These are phyloP conservation scores for Metarhizium sp. DNA, from an alignment of 2,329 filamentous ascomycete species.

Conservation along the genomic window DNA sequence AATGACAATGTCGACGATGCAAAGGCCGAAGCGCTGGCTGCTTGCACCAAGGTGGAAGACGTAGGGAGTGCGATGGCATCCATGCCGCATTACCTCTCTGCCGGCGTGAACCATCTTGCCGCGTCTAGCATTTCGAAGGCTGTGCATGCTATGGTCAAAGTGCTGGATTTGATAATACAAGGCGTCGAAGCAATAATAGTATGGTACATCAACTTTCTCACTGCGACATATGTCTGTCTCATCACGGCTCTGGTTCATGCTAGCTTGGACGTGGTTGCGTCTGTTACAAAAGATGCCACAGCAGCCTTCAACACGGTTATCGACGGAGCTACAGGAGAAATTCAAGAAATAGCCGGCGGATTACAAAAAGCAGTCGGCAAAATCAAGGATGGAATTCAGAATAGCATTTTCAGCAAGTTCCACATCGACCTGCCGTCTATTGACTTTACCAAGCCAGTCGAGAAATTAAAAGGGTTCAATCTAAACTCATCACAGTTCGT, in stretches of 20 bases:
- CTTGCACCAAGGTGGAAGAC: constrained; percentile 86
- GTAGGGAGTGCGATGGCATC: constrained; percentile 93
- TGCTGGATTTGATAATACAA: constrained; percentile 70
- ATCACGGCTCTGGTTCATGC: constrained; percentile 76
- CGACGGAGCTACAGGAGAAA: constrained; percentile 44
- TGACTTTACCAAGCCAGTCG: constrained; percentile 55
- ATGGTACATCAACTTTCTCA: constrained; percentile 88
- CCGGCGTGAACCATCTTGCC: constrained; percentile 79
- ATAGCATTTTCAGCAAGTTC: constrained; percentile 40
- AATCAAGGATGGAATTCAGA: constrained; percentile 34
- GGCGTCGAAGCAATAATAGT: constrained; percentile 80
- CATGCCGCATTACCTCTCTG: constrained; percentile 91
- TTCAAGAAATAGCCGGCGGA: constrained; percentile 48
- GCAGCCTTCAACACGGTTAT: constrained; percentile 40
- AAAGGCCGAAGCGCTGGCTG: constrained; percentile 71
- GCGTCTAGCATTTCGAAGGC: constrained; percentile 72
- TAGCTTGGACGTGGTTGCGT: constrained; percentile 58
- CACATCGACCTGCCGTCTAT: constrained; percentile 39
- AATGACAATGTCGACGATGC: constrained; percentile 67
- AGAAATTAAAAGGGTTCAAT: constrained; percentile 59
- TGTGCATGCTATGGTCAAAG: constrained; percentile 68
- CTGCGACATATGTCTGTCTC: constrained; percentile 81
- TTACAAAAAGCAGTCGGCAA: constrained; percentile 38
- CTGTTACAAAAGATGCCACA: constrained; percentile 43
- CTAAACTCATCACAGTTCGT: constrained; percentile 60